Evolutionary conservation across 768 basidiomycete genomes (phyloP), one percentile per base, ranked within the genome.

Genomic region (Mycena epipterygia): DNA sequence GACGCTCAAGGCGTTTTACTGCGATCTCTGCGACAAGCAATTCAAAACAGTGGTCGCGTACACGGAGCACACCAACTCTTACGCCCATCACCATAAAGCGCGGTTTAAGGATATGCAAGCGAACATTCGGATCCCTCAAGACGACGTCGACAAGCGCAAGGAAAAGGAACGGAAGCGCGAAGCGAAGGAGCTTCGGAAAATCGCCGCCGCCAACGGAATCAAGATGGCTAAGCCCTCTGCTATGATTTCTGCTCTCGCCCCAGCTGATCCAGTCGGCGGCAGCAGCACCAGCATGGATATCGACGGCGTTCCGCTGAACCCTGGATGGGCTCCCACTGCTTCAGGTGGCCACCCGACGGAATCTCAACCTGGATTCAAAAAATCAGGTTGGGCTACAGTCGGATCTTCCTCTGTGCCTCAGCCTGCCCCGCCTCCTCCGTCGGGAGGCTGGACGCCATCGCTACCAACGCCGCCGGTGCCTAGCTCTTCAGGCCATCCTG

Each of bases 1-100:
- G 55, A 90, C 90, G 6, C 85, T 95, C 53, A 86, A 86, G 35
- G 86, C 93, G 12, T 95, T 95, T 80, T 95, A 95, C 77, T 96
- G 95, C 78, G 81, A 85, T 29, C 86, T 95, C 23, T 96, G 95
- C 82, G 93, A 95, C 70, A 95, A 95, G 78, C 95, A 96, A 78
- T 95, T 95, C 82, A 88, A 91, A 78, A 95, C 87, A 56, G 93
- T 95, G 23, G 90, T 93, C 0, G 94, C 95, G 76, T 96, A 93
- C 74, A 95, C 95, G 72, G 95, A 95, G 76, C 95, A 96, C 79
- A 93, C 93, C 62, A 95, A 95, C 76, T 95, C 95, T 9, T 95
- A 95, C 73, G 93, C 93, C 0, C 94, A 95, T 76, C 93, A 94
- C 74, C 94, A 95, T 82, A 95, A 93, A 80, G 91, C 91, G 39